A percentile compares a stretch with the other conserved stretches of the same genome.
Conservation (phyloP, 2,329 filamentous ascomycete species). For the Tolypocladium paradoxum region DNA sequence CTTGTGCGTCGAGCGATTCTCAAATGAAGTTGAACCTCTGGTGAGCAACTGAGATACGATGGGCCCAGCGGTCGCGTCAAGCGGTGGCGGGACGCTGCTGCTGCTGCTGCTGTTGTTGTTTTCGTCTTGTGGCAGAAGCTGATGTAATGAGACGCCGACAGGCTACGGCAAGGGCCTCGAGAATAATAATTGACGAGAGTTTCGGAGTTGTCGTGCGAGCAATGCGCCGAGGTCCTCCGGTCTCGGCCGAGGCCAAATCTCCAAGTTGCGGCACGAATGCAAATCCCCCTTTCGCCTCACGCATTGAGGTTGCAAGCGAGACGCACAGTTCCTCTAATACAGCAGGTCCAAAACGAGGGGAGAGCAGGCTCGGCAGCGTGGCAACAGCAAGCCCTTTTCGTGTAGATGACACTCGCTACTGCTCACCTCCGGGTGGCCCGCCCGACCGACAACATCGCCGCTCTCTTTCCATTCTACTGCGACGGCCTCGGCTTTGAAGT, state of each 20-base stretch:
- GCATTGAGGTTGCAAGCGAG: neutral
- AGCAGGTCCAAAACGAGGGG: neutral
- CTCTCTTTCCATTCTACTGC: constrained; percentile 29
- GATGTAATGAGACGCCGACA: neutral
- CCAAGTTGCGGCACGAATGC: neutral
- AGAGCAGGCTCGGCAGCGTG: too few species aligned
- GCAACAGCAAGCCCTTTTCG: neutral
- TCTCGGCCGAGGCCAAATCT: neutral
- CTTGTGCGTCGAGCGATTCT: neutral
- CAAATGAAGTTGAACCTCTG: neutral
- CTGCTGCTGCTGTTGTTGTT: too few species aligned
- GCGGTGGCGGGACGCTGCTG: neutral
- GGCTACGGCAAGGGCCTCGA: neutral
- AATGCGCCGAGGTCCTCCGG: neutral
- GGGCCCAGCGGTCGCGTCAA: neutral
- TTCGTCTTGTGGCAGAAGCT: too few species aligned
- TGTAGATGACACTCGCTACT: constrained; percentile 5
- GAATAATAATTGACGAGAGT: neutral
- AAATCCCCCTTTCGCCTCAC: neutral
- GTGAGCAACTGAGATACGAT: neutral
- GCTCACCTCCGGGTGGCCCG: constrained; percentile 29
- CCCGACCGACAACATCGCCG: constrained; percentile 25
- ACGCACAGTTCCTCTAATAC: neutral
- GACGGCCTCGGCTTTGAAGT: constrained; percentile 27
- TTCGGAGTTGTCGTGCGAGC: neutral